Evolutionary conservation across 495 filamentous ascomycete genomes (phyloP), one percentile per base, ranked within the genome.

Genomic region (Schizothecium vesticola): DNA sequence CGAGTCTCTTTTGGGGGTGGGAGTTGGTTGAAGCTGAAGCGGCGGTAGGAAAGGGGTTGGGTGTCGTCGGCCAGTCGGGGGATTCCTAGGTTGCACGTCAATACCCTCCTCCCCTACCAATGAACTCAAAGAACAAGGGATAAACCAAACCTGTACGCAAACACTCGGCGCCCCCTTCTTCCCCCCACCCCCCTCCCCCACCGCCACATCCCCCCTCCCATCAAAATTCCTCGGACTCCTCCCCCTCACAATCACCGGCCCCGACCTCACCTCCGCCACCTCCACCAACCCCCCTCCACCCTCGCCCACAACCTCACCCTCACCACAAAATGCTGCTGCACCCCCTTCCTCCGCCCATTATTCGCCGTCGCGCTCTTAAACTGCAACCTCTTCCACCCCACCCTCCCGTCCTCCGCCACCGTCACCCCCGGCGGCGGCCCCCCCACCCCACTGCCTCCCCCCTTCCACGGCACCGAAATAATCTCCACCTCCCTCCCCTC

Each of bases 321-420:
- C 70, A 91, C 87, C 7, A 89, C 83, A 72, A 90, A 90, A 69
- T 91, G 88, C 74, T 90, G 88, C 74, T 91, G 89, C 56, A 90
- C 71, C 23, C 89, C 89, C 73, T 90, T 91, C 62, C 89, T 76
- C 31, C 88, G 88, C 13, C 90, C 90, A 67, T 92, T 92, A 75
- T 92, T 92, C 24, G 93, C 93, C 8, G 93, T 97, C 3, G 93
- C 93, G 59, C 94, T 92, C 65, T 94, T 91, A 74, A 97, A 97
- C 76, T 97, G 93, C 63, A 97, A 80, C 22, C 93, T 84, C 78
- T 96, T 96, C 93, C 93, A 97, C 21, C 88, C 90, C 55, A 94
- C 87, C 10, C 90, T 84, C 70, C 93, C 81, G 1, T 69, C 73
- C 60, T 96, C 92, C 1, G 96, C 93, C 13, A 97, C 76, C 0